Base-by-base conservation (phyloP, 2,329 filamentous ascomycete species). In the Botrytis byssoidea region DNA sequence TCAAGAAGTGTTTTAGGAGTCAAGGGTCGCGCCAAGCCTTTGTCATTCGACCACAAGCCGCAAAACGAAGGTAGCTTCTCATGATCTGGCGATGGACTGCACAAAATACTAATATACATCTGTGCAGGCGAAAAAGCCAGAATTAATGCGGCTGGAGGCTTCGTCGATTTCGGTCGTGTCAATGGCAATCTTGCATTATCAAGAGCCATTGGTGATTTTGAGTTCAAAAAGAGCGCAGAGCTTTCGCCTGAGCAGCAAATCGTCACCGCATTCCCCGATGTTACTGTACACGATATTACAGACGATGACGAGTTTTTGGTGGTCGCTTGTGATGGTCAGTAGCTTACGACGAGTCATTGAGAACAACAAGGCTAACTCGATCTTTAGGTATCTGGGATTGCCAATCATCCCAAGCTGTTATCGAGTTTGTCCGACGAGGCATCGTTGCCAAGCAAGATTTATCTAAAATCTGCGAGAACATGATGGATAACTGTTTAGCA, bases 401-500 rank as follows among this genome's bases (percentile, higher is more conserved):
- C 83, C 96, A 98, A 83, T 98, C 96, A 73, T 99, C 96, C 64
- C 96, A 99, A 86, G 93, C 95, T 57, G 96, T 99, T 48, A 86
- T 98, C 78, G 96, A 99, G 84, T 99, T 99, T 82, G 96, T 98
- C 77, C 90, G 96, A 82, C 92, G 96, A 81, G 96, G 96, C 73
- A 97, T 99, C 83, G 95, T 94, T 68, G 95, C 95, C 70, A 97
- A 97, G 86, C 96, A 99, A 85, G 93, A 97, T 68, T 89, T 99
- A 70, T 91, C 95, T 73, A 93, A 93, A 82, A 98, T 99, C 80
- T 98, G 95, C 83, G 96, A 99, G 85, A 99, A 99, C 86, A 97
- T 99, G 94, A 99, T 99, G 96, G 95, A 99, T 86, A 99, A 98
- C 86, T 99, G 96, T 82, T 88, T 99, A 77, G 95, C 96, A 59